A percentile compares a stretch with the other conserved stretches of the same genome.
phyloP scores from a whole-genome alignment of 2,329 filamentous ascomycete species.

The Blastomyces emzantsi region DNA sequence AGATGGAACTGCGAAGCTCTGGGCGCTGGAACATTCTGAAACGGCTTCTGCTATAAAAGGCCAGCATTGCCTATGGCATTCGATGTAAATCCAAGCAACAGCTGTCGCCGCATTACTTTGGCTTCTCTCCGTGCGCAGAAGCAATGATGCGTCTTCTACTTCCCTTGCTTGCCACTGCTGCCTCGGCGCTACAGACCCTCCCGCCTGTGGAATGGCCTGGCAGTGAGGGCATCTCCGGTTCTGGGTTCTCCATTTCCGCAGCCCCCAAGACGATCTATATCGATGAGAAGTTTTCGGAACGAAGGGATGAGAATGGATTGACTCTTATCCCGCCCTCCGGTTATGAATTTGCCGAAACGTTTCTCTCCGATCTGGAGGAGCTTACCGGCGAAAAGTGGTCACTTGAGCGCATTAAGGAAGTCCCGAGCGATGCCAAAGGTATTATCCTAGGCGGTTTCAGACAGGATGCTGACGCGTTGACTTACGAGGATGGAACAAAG shows the following conservation, averaged over 20 bases:
- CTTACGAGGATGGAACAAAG: slow-evolving; percentile 40
- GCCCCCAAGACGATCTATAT: slow-evolving; percentile 35
- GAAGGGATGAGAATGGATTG: slow-evolving; percentile 38
- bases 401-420: slow-evolving; percentile 30
- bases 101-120: neutral
- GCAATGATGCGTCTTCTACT: slow-evolving; percentile 5
- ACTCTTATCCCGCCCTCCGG: slow-evolving; percentile 46
- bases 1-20: neutral
- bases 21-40: neutral
- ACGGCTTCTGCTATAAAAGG: neutral
- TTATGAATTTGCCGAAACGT: slow-evolving; percentile 42
- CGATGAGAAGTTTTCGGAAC: slow-evolving; percentile 30
- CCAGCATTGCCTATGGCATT: neutral
- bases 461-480: slow-evolving; percentile 24
- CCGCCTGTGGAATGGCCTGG: slow-evolving; percentile 28
- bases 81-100: neutral
- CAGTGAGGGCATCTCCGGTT: slow-evolving; percentile 10
- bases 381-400: slow-evolving; percentile 37
- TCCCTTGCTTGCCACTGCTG: slow-evolving; percentile 15
- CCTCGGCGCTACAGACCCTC: slow-evolving; percentile 31
- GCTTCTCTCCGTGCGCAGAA: neutral
- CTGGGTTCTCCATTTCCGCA: slow-evolving; percentile 21
- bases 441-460: slow-evolving; percentile 37
- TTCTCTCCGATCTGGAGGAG: slow-evolving; percentile 37
- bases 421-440: slow-evolving; percentile 30